phyloP scores from a whole-genome alignment of 2,329 filamentous ascomycete species.

The Trichoderma koningii region DNA sequence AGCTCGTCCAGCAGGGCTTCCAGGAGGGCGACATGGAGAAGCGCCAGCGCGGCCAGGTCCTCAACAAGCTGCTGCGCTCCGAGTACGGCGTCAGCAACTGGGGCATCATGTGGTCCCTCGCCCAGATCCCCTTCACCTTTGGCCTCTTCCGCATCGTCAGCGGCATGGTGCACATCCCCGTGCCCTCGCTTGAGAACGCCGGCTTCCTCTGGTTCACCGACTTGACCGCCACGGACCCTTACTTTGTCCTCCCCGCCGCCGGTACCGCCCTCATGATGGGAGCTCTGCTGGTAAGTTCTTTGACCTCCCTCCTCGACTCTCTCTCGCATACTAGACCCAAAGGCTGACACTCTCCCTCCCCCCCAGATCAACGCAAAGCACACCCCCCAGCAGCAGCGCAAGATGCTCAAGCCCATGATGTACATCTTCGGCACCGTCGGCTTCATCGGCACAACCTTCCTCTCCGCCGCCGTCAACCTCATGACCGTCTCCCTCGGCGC shows the following conservation, averaged over 20 bases:
- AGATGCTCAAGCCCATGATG: conserved; percentile 47
- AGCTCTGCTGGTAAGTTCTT: conserved; percentile 53
- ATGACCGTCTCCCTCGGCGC: conserved; percentile 49
- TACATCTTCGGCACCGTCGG: conserved; percentile 48
- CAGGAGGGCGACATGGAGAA: conserved; percentile 48
- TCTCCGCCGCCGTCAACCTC: conserved; percentile 52
- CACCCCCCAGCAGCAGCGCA: conserved; percentile 38
- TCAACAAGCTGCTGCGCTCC: conserved; percentile 43
- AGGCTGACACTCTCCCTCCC: no score
- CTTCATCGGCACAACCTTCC: conserved; percentile 49
- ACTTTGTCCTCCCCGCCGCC: conserved; percentile 68
- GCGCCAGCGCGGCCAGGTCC: conserved; percentile 40
- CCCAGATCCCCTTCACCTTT: conserved; percentile 68
- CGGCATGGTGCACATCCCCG: conserved; percentile 74
- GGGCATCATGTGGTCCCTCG: conserved; percentile 44
- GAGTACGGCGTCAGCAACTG: conserved; percentile 41
- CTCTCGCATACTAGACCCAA: no score
- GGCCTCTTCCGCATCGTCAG: conserved; percentile 78
- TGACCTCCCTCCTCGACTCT: no score
- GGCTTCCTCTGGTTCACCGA: conserved; percentile 78
- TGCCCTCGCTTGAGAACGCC: conserved; percentile 73
- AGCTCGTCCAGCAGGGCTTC: conserved; percentile 52
- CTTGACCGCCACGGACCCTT: conserved; percentile 75
- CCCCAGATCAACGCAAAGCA: conserved; percentile 43
- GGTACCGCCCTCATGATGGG: conserved; percentile 59